These are phyloP conservation scores for Gentiana dahurica DNA, from an alignment of 257 asterid genomes.

Conservation along the genomic window DNA sequence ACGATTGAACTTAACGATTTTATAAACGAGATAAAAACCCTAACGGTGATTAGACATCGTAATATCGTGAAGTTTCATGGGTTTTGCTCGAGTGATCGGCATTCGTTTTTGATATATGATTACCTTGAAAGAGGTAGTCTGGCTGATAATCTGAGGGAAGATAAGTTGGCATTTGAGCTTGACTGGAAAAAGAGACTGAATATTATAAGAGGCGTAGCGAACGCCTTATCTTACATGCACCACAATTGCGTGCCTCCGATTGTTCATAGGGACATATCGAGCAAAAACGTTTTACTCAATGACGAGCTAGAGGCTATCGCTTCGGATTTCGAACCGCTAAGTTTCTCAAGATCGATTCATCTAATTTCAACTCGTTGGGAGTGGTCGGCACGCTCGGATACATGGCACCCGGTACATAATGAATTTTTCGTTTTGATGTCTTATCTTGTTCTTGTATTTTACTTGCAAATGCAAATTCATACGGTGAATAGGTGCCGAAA, in stretches of 20 bases:
- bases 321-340: constrained; percentile 36
- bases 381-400: constrained; percentile 34
- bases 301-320: constrained; percentile 22
- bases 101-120: too few species aligned
- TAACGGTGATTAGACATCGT: too few species aligned
- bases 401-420: constrained; percentile 26
- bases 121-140: constrained; percentile 12
- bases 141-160: constrained; percentile 7
- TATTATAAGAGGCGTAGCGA: background rate
- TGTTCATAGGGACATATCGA: constrained; percentile 33
- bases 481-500: too few species aligned
- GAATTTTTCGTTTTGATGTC: background rate
- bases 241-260: constrained; percentile 27
- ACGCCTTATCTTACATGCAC: too few species aligned
- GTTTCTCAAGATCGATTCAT: constrained; percentile 18
- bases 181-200: constrained; percentile 24
- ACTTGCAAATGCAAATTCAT: too few species aligned
- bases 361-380: constrained; percentile 21
- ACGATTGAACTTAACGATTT: constrained; percentile 8
- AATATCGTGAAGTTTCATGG: background rate
- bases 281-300: constrained; percentile 30
- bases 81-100: background rate
- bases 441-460: background rate
- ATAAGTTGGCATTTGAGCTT: constrained; percentile 14
- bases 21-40: constrained; percentile 15